Conservation (phyloP, 352 stramenopile genomes). For the Pythium coloratum region DNA sequence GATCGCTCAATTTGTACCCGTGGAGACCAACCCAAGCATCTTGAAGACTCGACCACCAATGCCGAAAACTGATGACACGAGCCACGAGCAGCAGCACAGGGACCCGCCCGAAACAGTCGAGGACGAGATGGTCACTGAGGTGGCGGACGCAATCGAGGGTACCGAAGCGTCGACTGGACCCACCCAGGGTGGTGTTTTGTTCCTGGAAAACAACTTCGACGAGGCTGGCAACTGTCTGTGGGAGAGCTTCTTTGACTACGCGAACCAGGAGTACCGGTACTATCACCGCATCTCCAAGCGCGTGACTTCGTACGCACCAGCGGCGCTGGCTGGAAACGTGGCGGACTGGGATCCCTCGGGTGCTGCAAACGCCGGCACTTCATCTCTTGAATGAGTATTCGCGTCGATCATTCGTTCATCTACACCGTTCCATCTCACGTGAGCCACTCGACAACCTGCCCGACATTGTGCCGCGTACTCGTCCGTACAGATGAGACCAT, state of each 20-base stretch:
- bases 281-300: conserved; percentile 71
- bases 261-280: conserved; percentile 52
- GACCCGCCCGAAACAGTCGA: neutral
- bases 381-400: neutral
- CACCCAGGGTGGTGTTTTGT: conserved; percentile 23
- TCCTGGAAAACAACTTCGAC: conserved; percentile 50
- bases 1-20: conserved; percentile 57
- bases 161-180: neutral
- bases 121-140: neutral
- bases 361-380: neutral
- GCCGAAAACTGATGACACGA: neutral
- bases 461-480: neutral
- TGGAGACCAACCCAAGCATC: conserved; percentile 38
- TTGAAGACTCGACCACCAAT: conserved; percentile 19
- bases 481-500: neutral
- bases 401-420: neutral
- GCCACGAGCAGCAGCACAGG: neutral
- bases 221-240: conserved; percentile 57
- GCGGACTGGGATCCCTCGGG: neutral
- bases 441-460: neutral
- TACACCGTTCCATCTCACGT: conserved; percentile 2
- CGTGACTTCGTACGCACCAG: conserved; percentile 27
- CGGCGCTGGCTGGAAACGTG: neutral
- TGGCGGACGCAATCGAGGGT: neutral
- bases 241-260: conserved; percentile 72